Base-by-base conservation (phyloP, 345 rosid genomes). In the Zanthoxylum bungeanum region DNA sequence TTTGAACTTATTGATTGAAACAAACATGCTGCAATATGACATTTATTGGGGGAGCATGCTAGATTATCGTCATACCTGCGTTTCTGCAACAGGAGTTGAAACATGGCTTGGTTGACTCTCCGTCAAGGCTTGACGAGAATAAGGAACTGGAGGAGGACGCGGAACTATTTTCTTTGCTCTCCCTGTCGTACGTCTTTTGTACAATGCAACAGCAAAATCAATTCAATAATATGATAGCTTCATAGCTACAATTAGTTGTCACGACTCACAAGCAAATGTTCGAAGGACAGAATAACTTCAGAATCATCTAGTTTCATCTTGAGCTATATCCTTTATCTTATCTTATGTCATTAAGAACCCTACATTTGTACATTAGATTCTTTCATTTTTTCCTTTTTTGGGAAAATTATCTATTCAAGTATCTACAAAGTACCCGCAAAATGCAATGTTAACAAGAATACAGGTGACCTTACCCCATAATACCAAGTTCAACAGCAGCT, bases 91-190 rank as follows among this genome's bases (percentile, higher is more conserved):
- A 8, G 77, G 69, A n/a, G 84, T 33, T 25, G 79, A 10, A 19
- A 28, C 36, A 40, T 46, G 63, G 77, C 71, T 70, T 49, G 84
- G 80, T 60, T 37, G 33, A 66, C 58, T 64, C 52, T 62, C 60
- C 56, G 73, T 70, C 37, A 19, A 56, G n/a, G 75, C 19, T 25
- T 68, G 78, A 51, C 69, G 88, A 24, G 72, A 33, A 61, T 76
- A 76, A 11, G 82, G 82, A 44, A 80, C 71, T 14, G 91, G 96
- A 57, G 98, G 90, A 81, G 96, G 91, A 2, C 92, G 81, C 7
- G 93, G 86, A 66, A 68, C 75, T 24, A 85, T 64, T 64, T 84
- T 80, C 84, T 75, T 88, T 5, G 88, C 88, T 73, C 40, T 70
- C 44, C 87, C 87, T 5, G 85, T 82, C 4, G 47, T 65, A 1